Evolutionary conservation across 2,329 filamentous ascomycete genomes (phyloP).

Genomic region (Tolypocladium album): DNA sequence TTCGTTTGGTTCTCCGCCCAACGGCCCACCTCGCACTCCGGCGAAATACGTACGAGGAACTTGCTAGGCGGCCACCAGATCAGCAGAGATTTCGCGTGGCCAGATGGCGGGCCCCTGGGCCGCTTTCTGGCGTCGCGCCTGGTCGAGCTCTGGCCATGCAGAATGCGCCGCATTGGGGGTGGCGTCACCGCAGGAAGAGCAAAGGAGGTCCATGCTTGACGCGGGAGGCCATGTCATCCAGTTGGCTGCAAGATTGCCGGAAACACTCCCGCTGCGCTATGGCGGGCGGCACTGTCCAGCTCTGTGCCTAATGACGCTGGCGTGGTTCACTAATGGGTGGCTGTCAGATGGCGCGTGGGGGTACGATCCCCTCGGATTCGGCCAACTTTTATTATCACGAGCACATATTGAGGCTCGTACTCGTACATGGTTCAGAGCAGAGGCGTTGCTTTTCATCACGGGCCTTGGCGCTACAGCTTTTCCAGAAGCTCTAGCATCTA

Average conservation of each 20-base stretch:
- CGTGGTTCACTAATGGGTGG: not conserved
- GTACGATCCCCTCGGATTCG: not conserved
- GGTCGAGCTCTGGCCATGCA: not conserved
- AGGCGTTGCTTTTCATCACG: not conserved
- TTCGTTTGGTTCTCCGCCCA: not conserved
- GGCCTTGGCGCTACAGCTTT: too few species aligned
- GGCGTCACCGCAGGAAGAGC: not conserved
- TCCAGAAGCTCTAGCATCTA: too few species aligned
- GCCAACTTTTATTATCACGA: not conserved
- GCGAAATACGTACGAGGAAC: not conserved
- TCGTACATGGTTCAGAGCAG: too few species aligned
- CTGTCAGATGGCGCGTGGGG: not conserved
- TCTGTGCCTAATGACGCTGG: not conserved
- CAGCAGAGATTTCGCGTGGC: not conserved
- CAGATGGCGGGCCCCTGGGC: not conserved
- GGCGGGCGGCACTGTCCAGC: not conserved
- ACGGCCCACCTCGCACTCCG: not conserved
- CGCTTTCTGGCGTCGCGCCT: not conserved
- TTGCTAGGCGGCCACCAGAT: not conserved
- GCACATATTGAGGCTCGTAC: too few species aligned
- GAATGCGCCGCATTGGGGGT: not conserved
- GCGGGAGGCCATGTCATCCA: not conserved
- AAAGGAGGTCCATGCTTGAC: not conserved
- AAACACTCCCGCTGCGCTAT: not conserved
- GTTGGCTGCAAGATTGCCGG: not conserved